Base-by-base conservation (phyloP, 2,329 filamentous ascomycete genomes). In the Ambrosiella xylebori region DNA sequence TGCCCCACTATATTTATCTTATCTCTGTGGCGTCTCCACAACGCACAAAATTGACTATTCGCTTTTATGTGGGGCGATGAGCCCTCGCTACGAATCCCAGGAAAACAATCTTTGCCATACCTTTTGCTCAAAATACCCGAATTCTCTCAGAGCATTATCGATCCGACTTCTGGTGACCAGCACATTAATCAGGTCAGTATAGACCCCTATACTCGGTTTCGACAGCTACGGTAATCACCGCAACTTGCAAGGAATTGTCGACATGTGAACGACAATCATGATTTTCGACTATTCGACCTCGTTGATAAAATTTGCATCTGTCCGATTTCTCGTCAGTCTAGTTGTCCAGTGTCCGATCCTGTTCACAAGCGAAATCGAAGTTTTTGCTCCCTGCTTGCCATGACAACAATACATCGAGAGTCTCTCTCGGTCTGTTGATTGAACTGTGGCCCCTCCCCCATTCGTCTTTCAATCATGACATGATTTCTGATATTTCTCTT, bases 91-190 rank as follows among this genome's bases (percentile, higher is more conserved):
- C 19, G 19, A 53, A 55, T 27, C 50, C 36, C 1, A 27, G 27
- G 54, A 56, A 61, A 61, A 56, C 56, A 39, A 53, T 52, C 47
- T 58, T 47, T 35, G 17, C 54, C 52, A 55, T 56, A 56, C 50
- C 40, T 41, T 51, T 53, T 53, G 39, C 45, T 56, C 53, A 9
- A 45, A 51, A 37, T 52, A 19, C 39, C 15, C 35, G 13, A 50
- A 37, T 49, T 19, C 38, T 40, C n/a, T 60, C 15, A 9, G 54
- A 61, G 61, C 66, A 69, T 66, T 65, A 67, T 68, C 64, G 70
- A 71, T 66, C 67, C 70, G 72, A 74, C 74, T 70, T 66, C 71
- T 73, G 72, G 71, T 75, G 72, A 74, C 64, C 70, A 66, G 66
- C 66, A 65, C 63, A 68, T 68, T 71, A 72, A 74, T 73, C 73